Percentiles rank a stretch among this genome's conserved stretches.
phyloP scores from a whole-genome alignment of 805 yeast genomes.

The Myxozyma mucilagina region DNA sequence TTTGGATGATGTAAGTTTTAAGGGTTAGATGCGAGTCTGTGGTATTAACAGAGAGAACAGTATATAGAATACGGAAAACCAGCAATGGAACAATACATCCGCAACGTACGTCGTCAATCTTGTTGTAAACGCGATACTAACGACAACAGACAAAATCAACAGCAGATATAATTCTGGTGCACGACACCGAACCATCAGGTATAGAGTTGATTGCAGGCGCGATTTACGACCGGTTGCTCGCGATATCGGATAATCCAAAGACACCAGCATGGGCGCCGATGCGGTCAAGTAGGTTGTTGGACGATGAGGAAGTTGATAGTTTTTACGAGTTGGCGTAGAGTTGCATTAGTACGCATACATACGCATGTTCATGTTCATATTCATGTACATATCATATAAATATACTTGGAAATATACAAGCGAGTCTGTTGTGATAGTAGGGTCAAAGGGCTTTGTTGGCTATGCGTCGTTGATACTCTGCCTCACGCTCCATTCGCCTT shows the following conservation, averaged over 20 bases:
- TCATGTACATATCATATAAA: background rate
- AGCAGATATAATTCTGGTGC: conserved; percentile 74
- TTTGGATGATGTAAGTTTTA: conserved; percentile 16
- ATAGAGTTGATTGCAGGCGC: conserved; percentile 67
- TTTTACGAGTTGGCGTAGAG: conserved; percentile 23
- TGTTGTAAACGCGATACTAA: background rate
- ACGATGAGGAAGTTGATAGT: conserved; percentile 17
- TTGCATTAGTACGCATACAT: too few species aligned
- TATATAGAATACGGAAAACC: conserved; percentile 62
- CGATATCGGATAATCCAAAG: background rate
- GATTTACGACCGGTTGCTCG: conserved; percentile 41
- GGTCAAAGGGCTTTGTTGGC: too few species aligned
- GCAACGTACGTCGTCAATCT: conserved; percentile 10
- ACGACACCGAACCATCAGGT: conserved; percentile 65
- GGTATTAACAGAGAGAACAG: background rate
- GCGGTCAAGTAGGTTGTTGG: conserved; percentile 3
- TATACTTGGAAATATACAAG: background rate
- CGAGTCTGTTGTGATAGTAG: background rate
- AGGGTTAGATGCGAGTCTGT: background rate
- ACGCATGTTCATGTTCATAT: too few species aligned
- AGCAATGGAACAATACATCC: conserved; percentile 65
- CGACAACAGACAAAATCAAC: conserved; percentile 55
- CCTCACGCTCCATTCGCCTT: conserved; percentile 12
- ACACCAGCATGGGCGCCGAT: conserved; percentile 11
- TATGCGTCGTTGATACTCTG: conserved; percentile 5